Percentiles rank a stretch among this genome's conserved stretches.
phyloP scores from a whole-genome alignment of 202 grass and related monocot genomes.

The Sporobolus alterniflorus region DNA sequence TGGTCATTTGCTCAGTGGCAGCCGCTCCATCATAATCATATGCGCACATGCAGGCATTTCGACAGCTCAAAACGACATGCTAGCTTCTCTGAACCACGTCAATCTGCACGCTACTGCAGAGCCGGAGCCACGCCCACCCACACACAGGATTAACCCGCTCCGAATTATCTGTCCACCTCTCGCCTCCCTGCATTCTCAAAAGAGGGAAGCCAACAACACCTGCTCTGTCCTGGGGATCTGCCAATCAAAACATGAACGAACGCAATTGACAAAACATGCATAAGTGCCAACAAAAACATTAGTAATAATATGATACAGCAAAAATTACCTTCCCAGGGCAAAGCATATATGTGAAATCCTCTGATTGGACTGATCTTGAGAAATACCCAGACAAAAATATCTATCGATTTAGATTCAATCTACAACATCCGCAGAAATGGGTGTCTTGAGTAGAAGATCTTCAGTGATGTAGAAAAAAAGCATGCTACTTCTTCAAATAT shows the following conservation, averaged over 20 bases:
- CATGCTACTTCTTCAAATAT: background rate
- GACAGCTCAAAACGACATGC: background rate
- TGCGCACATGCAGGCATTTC: too few relatives aligned
- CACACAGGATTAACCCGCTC: too few relatives aligned
- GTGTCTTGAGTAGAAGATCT: background rate
- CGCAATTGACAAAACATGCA: too few relatives aligned
- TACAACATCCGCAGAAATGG: background rate
- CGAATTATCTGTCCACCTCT: too few relatives aligned
- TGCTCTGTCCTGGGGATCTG: background rate
- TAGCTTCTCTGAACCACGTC: too few relatives aligned
- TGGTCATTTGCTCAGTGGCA: too few relatives aligned
- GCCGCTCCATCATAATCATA: background rate
- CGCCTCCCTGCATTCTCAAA: background rate
- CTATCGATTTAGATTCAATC: background rate
- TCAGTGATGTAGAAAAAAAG: background rate
- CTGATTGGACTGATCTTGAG: background rate
- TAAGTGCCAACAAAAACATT: background rate
- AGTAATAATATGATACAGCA: background rate
- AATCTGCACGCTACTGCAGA: too few relatives aligned
- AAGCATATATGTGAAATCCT: background rate
- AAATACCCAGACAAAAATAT: background rate
- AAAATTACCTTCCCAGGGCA: background rate
- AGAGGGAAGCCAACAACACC: background rate
- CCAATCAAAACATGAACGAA: background rate
- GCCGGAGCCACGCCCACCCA: too few relatives aligned